Evolutionary conservation across 306 rosid species (phyloP), one percentile per base, ranked within the genome.

Genomic region (Castanea mollissima): DNA sequence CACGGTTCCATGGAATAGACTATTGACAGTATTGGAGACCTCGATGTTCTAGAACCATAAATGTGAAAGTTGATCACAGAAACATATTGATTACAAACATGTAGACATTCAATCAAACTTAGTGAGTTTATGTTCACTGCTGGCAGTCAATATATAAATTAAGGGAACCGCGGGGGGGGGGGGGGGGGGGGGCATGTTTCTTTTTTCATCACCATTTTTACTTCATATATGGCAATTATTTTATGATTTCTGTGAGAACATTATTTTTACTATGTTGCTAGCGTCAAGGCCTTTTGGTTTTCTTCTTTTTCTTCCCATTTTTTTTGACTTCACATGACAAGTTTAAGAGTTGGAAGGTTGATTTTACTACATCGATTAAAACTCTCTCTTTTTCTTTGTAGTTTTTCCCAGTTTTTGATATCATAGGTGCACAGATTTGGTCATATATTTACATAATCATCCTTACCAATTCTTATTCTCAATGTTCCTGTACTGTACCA

Each of bases 401-500:
- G 16, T 64, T 31, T 7, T 31, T 5, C 41, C 32, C 29, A 23
- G 32, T 59, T 59, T 13, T 12, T 59, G 18, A 59, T 59, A 10
- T 4, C 25, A 78, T 69, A 63, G 74, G 71, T 52, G 64, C 55
- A 34, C 59, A 71, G 54, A 9, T 52, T 23, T 32, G 59, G 20
- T 25, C 79, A 52, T 74, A 57, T 4, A 32, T 31, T 31, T 73
- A 54, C 54, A 68, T 68, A 52, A 16, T 34, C 56, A 20, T 81
- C 79, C 65, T 79, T 57, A 64, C 32, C 57, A 44, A 62, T 65
- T 76, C 23, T 56, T 74, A 12, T 81, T 69, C 78, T 77, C 54
- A 32, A 44, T 52, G 49, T 69, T 29, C 55, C 63, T 59, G 57
- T 80, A 19, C 78, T 83, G 74, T 73, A 83, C 84, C 85, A 95